phyloP scores from a whole-genome alignment of 176 grass and related monocot species.

The Avena sativa region DNA sequence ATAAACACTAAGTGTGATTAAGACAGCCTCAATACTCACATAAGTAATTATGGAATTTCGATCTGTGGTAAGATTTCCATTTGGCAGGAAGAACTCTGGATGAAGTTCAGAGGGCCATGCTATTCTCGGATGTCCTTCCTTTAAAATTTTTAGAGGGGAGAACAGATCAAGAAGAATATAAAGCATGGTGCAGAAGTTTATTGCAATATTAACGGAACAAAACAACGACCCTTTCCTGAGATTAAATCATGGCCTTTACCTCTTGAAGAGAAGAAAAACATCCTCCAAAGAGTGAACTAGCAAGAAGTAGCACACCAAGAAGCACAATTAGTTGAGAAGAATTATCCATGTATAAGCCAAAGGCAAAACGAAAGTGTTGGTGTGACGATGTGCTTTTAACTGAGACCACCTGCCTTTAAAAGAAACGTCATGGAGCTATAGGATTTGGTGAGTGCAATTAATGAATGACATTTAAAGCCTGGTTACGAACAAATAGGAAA shows the following conservation, averaged over 20 bases:
- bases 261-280: not conserved
- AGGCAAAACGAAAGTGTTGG: not conserved
- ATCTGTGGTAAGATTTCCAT: not conserved
- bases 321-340: not conserved
- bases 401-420: not conserved
- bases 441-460: not conserved
- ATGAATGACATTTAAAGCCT: not conserved
- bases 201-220: not conserved
- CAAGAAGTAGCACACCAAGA: not conserved
- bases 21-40: not conserved
- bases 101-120: not conserved
- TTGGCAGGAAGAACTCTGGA: not conserved
- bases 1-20: not conserved
- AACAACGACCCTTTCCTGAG: not conserved
- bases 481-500: not conserved
- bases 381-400: not conserved
- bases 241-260: not conserved
- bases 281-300: not conserved
- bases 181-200: not conserved
- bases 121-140: not conserved
- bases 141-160: not conserved
- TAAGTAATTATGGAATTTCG: not conserved
- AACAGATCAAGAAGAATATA: not conserved
- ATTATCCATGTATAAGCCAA: constrained; percentile 9
- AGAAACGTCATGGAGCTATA: not conserved